Percentiles rank a stretch among this genome's conserved stretches.
These are phyloP conservation scores for Serpula lacrymans DNA, from an alignment of 768 basidiomycete species.

Conservation along the genomic window DNA sequence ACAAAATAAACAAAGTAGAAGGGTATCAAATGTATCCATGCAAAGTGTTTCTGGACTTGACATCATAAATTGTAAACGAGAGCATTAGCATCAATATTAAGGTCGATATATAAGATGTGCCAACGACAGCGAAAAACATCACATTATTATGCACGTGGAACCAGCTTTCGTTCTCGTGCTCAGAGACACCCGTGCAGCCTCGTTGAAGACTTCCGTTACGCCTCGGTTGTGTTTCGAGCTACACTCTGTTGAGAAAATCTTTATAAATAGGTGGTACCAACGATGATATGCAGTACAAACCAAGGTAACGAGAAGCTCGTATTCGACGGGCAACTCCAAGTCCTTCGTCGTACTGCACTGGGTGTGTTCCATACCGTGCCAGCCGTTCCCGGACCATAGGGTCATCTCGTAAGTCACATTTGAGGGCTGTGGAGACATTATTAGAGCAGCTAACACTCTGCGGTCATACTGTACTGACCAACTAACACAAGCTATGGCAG, in stretches of 20 bases:
- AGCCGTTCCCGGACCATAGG: constrained; percentile 66
- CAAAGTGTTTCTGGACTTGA: constrained; percentile 15
- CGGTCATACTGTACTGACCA: constrained; percentile 48
- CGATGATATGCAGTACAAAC: constrained; percentile 40
- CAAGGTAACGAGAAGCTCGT: constrained; percentile 90
- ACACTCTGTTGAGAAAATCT: constrained; percentile 59
- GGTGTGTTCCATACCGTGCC: constrained; percentile 61
- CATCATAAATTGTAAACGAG: constrained; percentile 4
- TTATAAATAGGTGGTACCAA: neutral
- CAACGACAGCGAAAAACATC: constrained; percentile 19
- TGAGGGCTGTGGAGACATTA: constrained; percentile 62
- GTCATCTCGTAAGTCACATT: constrained; percentile 95
- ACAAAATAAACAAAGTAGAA: too few relatives aligned
- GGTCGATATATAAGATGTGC: too few relatives aligned
- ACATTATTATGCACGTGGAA: constrained; percentile 59
- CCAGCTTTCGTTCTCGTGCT: constrained; percentile 67
- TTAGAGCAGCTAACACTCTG: constrained; percentile 9
- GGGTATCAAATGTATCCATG: constrained; percentile 8
- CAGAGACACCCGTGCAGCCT: constrained; percentile 83
- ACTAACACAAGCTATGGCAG: constrained; percentile 73
- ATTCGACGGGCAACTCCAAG: constrained; percentile 84
- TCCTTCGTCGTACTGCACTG: constrained; percentile 92
- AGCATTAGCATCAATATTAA: constrained; percentile 3
- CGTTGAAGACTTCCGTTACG: constrained; percentile 89
- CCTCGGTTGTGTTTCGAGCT: constrained; percentile 97